A percentile compares a stretch with the other conserved stretches of the same genome.
These are phyloP conservation scores for Penicillium coffeae DNA, from an alignment of 495 filamentous ascomycete genomes.

Conservation along the genomic window DNA sequence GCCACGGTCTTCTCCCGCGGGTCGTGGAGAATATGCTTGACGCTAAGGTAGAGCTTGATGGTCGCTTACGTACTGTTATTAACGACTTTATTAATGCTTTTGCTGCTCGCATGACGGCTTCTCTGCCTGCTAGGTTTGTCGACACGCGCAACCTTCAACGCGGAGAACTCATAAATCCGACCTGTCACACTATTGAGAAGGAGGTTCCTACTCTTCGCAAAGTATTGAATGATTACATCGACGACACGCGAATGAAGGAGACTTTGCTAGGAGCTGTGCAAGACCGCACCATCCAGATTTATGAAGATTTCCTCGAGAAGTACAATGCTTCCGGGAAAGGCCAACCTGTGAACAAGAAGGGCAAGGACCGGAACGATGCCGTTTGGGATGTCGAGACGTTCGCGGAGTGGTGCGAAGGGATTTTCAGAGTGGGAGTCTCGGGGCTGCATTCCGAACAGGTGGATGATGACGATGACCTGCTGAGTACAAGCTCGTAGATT, in stretches of 20 bases:
- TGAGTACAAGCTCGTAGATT: slow-evolving; percentile 20
- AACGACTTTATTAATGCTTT: slow-evolving; percentile 69
- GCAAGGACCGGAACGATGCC: slow-evolving; percentile 59
- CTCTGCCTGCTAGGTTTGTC: slow-evolving; percentile 42
- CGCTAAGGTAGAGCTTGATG: slow-evolving; percentile 78
- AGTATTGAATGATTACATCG: slow-evolving; percentile 54
- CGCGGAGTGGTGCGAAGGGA: slow-evolving; percentile 53
- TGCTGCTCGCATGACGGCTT: slow-evolving; percentile 52
- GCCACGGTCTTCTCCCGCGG: slow-evolving; percentile 54
- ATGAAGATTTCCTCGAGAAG: slow-evolving; percentile 58
- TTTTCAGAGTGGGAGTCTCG: slow-evolving; percentile 52
- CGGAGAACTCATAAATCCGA: slow-evolving; percentile 36
- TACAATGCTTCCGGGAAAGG: slow-evolving; percentile 41
- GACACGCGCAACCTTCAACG: slow-evolving; percentile 35
- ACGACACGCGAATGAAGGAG: slow-evolving; percentile 58
- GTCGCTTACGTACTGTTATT: slow-evolving; percentile 70
- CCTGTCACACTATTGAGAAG: slow-evolving; percentile 46
- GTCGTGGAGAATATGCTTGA: slow-evolving; percentile 69
- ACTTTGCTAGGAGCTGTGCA: slow-evolving; percentile 59
- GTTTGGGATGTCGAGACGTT: slow-evolving; percentile 65
- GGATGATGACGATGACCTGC: slow-evolving; percentile 32
- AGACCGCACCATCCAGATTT: slow-evolving; percentile 56
- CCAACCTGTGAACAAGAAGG: slow-evolving; percentile 50
- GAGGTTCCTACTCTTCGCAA: slow-evolving; percentile 51
- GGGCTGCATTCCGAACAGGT: slow-evolving; percentile 30